Percentiles rank a stretch among this genome's conserved stretches.
phyloP scores from a whole-genome alignment of 495 filamentous ascomycete species.

The Jackrogersella multiformis region DNA sequence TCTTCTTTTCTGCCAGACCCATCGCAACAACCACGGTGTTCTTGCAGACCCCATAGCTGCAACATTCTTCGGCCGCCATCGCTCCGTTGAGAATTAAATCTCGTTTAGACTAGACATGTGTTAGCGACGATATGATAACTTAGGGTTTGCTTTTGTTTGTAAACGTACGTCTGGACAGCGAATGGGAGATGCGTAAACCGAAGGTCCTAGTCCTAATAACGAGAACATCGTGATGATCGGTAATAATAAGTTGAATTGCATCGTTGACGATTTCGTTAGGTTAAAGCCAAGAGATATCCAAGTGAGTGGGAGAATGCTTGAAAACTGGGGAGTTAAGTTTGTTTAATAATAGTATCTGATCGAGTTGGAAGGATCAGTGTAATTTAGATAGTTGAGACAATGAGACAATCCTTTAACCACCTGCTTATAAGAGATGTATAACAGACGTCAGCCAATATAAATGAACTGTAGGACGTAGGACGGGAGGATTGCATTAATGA shows the following conservation, averaged over 20 bases:
- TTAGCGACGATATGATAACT: slow-evolving; percentile 11
- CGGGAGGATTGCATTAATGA: slow-evolving; percentile 24
- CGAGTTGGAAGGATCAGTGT: slow-evolving; percentile 15
- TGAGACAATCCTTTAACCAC: slow-evolving; percentile 28
- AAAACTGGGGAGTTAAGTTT: slow-evolving; percentile 12
- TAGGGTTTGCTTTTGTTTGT: background rate
- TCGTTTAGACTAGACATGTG: slow-evolving; percentile 50
- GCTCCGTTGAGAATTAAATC: slow-evolving; percentile 58
- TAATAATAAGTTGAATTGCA: slow-evolving; percentile 42
- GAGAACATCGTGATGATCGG: slow-evolving; percentile 25
- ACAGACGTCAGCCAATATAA: slow-evolving; percentile 3
- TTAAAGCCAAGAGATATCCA: slow-evolving; percentile 16
- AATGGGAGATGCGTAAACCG: slow-evolving; percentile 44
- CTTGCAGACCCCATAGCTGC: slow-evolving; percentile 59
- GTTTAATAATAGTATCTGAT: slow-evolving; percentile 11
- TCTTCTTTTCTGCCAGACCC: slow-evolving; percentile 20
- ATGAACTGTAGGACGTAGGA: slow-evolving; percentile 18
- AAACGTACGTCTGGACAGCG: slow-evolving; percentile 51
- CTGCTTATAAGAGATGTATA: slow-evolving; percentile 16
- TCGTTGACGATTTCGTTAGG: slow-evolving; percentile 18
- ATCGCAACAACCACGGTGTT: slow-evolving; percentile 57
- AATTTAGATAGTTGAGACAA: slow-evolving; percentile 10
- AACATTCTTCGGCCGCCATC: slow-evolving; percentile 57
- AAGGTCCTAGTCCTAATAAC: slow-evolving; percentile 34
- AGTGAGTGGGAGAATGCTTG: background rate